These are phyloP conservation scores for Phragmites australis DNA, from an alignment of 176 grass and related monocot genomes.

Conservation along the genomic window DNA sequence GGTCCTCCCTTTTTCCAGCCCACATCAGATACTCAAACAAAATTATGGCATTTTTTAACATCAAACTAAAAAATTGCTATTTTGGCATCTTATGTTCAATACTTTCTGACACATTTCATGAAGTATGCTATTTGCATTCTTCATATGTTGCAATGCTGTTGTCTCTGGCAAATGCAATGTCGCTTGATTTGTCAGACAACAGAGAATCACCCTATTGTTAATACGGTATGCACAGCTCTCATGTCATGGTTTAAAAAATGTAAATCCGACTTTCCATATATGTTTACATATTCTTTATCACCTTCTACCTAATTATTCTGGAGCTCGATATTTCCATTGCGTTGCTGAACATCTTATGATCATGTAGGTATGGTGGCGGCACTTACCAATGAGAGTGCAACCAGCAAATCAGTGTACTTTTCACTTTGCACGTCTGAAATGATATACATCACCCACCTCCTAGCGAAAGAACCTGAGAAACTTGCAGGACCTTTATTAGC, in stretches of 20 bases:
- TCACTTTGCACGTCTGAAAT: constrained; percentile 97
- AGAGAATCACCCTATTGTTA: not conserved
- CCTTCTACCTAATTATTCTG: not conserved
- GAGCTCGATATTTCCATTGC: not conserved
- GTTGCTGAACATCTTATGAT: constrained; percentile 18
- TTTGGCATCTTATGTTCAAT: not conserved
- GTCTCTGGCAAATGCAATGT: constrained; percentile 5
- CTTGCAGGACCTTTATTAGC: constrained; percentile 89
- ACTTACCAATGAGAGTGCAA: constrained; percentile 92
- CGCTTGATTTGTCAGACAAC: not conserved
- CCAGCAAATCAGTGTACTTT: constrained; percentile 95
- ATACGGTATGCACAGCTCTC: not conserved
- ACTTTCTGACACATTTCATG: not conserved
- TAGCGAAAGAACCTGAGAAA: constrained; percentile 85
- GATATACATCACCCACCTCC: constrained; percentile 96
- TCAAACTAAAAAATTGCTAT: not conserved
- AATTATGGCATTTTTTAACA: not conserved
- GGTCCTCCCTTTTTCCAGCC: not conserved
- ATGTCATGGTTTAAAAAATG: not conserved
- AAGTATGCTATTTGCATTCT: not conserved
- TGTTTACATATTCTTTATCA: not conserved
- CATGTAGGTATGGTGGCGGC: constrained; percentile 84
- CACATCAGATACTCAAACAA: not conserved
- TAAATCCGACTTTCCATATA: not conserved
- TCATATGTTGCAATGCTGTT: not conserved